A percentile compares a stretch with the other conserved stretches of the same genome.
Evolutionary conservation across 192 early-diverging fungal species (phyloP).

Genomic region (Martensiomyces pterosporus): DNA sequence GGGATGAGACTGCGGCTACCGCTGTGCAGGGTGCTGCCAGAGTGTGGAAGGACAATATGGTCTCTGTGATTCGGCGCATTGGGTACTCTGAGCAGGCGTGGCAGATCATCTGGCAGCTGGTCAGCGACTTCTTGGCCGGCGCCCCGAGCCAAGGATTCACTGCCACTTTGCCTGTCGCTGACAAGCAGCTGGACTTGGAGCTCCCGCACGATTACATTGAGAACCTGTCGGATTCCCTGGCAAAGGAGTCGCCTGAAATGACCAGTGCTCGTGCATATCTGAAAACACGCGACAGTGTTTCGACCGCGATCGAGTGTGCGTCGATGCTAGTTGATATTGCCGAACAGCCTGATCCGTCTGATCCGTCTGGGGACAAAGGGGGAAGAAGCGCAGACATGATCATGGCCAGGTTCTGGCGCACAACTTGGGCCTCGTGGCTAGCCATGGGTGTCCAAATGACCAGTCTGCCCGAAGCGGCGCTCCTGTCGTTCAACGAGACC

Average conservation of each 20-base stretch:
- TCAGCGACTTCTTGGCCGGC: neutral
- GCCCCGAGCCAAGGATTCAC: too few species aligned
- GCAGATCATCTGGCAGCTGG: conserved; percentile 20
- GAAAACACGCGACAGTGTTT: conserved; percentile 26
- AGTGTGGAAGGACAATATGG: conserved; percentile 13
- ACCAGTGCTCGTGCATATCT: conserved; percentile 1
- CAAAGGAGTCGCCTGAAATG: too few species aligned
- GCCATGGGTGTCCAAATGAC: conserved; percentile 11
- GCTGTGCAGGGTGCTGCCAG: conserved; percentile 28
- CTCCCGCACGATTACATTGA: neutral
- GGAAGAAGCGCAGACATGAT: neutral
- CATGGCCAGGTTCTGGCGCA: conserved; percentile 15
- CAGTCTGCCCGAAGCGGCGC: conserved; percentile 2
- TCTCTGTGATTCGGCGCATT: conserved; percentile 3
- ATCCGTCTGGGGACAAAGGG: too few species aligned
- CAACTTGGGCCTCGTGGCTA: conserved; percentile 26
- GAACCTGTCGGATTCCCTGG: too few species aligned
- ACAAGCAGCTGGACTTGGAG: neutral
- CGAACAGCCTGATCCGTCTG: too few species aligned
- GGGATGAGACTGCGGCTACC: conserved; percentile 45
- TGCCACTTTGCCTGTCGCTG: neutral
- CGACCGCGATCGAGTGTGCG: conserved; percentile 20
- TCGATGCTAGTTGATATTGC: conserved; percentile 6
- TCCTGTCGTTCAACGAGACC: conserved; percentile 9
- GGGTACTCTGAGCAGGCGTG: conserved; percentile 20